Percentiles rank a stretch among this genome's conserved stretches.
phyloP scores from a whole-genome alignment of 768 basidiomycete species.

The Stropharia rugosoannulata region DNA sequence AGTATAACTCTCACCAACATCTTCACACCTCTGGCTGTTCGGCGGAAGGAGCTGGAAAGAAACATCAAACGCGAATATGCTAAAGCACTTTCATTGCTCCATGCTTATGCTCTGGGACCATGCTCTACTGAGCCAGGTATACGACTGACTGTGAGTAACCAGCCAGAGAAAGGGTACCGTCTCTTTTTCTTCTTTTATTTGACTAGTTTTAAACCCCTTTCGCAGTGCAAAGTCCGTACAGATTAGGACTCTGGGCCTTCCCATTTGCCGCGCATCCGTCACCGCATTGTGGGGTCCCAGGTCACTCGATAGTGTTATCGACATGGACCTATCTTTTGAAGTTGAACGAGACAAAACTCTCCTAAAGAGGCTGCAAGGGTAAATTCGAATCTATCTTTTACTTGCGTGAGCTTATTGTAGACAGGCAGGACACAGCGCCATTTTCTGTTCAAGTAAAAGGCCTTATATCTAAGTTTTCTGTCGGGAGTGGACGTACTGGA shows the following conservation, averaged over 20 bases:
- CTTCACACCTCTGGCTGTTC: slow-evolving; percentile 83
- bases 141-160: slow-evolving; percentile 72
- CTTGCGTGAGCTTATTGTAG: not conserved
- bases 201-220: not conserved
- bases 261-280: slow-evolving; percentile 61
- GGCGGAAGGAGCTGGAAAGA: slow-evolving; percentile 87
- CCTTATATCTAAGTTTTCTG: slow-evolving; percentile 78
- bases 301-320: slow-evolving; percentile 69
- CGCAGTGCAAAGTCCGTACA: slow-evolving; percentile 63
- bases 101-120: slow-evolving; percentile 88
- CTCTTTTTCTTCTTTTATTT: not conserved
- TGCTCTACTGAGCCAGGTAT: slow-evolving; percentile 75
- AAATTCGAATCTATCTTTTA: not conserved
- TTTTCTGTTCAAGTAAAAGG: slow-evolving; percentile 65
- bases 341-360: slow-evolving; percentile 64
- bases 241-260: slow-evolving; percentile 69
- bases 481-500: slow-evolving; percentile 73
- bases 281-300: slow-evolving; percentile 85
- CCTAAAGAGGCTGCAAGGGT: slow-evolving; percentile 36
- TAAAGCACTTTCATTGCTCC: slow-evolving; percentile 79
- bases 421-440: slow-evolving; percentile 19
- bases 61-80: slow-evolving; percentile 88
- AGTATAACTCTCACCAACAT: slow-evolving; percentile 71
- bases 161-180: slow-evolving; percentile 62
- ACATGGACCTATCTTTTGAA: slow-evolving; percentile 67